Conservation (phyloP, 1,284 basidiomycete genomes). For the Cutaneotrichosporon cutaneum region DNA sequence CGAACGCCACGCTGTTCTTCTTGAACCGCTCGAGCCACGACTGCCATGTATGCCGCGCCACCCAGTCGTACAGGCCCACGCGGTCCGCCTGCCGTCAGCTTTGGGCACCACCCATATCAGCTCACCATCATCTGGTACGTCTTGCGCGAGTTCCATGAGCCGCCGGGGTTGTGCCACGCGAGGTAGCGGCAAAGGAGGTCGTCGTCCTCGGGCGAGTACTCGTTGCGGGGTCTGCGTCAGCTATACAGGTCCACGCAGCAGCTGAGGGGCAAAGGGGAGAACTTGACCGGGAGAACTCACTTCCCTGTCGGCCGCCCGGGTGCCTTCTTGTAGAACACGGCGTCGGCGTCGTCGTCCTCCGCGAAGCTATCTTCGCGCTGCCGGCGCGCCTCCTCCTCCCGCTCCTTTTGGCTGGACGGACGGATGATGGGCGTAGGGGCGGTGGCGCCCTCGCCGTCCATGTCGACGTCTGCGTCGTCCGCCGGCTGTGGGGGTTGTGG, state of each 20-base stretch:
- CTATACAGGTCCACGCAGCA: neutral
- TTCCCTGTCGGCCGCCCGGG: slow-evolving; percentile 42
- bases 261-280: no score
- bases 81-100: slow-evolving; percentile 14
- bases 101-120: no score
- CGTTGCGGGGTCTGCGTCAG: slow-evolving; percentile 36
- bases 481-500: neutral
- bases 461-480: neutral
- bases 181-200: slow-evolving; percentile 48
- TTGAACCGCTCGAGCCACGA: slow-evolving; percentile 50
- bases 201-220: slow-evolving; percentile 45
- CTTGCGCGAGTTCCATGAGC: slow-evolving; percentile 39
- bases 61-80: slow-evolving; percentile 27
- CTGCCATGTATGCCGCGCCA: slow-evolving; percentile 36
- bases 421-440: neutral
- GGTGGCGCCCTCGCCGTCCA: neutral
- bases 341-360: slow-evolving; percentile 25
- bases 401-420: neutral
- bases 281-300: slow-evolving; percentile 33
- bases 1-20: slow-evolving; percentile 34
- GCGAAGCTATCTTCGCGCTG: slow-evolving; percentile 25
- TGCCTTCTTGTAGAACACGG: slow-evolving; percentile 23
- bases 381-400: slow-evolving; percentile 3
- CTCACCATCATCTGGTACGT: slow-evolving; percentile 41
- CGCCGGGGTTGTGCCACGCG: slow-evolving; percentile 31